Evolutionary conservation across 164 flowering plant genomes (phyloP).

Genomic region (Vitis rotundifolia): DNA sequence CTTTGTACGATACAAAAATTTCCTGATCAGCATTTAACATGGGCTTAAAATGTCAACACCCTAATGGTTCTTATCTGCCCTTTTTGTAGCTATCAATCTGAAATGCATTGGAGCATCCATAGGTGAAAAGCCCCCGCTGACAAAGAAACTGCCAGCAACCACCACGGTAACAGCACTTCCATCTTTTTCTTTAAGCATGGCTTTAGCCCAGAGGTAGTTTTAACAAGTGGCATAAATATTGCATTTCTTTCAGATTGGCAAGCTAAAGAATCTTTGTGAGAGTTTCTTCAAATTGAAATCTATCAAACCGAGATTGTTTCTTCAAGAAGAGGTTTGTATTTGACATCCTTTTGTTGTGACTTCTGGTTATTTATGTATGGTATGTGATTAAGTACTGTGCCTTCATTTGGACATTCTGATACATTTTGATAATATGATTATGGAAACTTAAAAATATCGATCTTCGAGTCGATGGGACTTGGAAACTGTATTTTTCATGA

Average conservation of each 20-base stretch:
- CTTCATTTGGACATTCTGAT: too few relatives aligned
- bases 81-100: constrained; percentile 67
- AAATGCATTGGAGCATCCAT: constrained; percentile 90
- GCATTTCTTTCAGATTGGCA: constrained; percentile 63
- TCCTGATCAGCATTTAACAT: background rate
- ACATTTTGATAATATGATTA: too few relatives aligned
- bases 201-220: background rate
- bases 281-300: constrained; percentile 87
- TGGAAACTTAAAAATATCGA: too few relatives aligned
- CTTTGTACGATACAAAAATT: constrained; percentile 51
- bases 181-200: background rate
- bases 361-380: background rate
- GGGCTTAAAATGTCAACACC: background rate
- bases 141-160: constrained; percentile 82
- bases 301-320: constrained; percentile 54
- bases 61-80: constrained; percentile 4
- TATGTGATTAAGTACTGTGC: background rate
- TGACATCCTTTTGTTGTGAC: background rate
- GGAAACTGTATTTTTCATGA: background rate
- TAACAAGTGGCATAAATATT: background rate
- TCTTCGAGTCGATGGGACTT: background rate
- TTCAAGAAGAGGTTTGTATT: constrained; percentile 76
- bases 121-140: constrained; percentile 70
- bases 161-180: constrained; percentile 52
- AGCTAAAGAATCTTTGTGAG: constrained; percentile 81